Evolutionary conservation across 768 basidiomycete species (phyloP).

Genomic region (Pleurotus pulmonarius): DNA sequence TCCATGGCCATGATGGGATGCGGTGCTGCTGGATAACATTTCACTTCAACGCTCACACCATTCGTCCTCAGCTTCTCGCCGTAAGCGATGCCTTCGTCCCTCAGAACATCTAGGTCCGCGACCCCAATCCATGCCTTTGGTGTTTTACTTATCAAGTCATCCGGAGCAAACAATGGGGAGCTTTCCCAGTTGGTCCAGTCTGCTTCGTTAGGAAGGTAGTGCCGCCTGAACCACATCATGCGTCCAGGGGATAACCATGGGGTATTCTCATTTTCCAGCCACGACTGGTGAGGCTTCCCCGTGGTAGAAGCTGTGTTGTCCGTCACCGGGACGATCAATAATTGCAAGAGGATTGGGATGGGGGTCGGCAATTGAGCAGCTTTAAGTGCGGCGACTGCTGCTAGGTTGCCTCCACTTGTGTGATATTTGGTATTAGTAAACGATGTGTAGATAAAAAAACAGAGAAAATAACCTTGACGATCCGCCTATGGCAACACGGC

Average conservation of each 20-base stretch:
- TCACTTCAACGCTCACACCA: slow-evolving; percentile 51
- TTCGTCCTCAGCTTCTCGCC: slow-evolving; percentile 49
- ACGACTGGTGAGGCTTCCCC: slow-evolving; percentile 29
- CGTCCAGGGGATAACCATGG: slow-evolving; percentile 57
- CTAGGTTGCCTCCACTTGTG: slow-evolving; percentile 67
- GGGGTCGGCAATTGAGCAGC: slow-evolving; percentile 44
- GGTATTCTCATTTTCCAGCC: slow-evolving; percentile 54
- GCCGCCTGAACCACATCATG: slow-evolving; percentile 72
- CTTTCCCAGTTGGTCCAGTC: slow-evolving; percentile 66
- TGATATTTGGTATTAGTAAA: not conserved
- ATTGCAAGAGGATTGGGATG: slow-evolving; percentile 54
- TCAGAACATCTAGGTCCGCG: slow-evolving; percentile 62
- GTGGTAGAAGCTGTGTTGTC: slow-evolving; percentile 60
- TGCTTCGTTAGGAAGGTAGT: slow-evolving; percentile 61
- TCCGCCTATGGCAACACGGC: slow-evolving; percentile 67
- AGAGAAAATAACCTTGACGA: slow-evolving; percentile 54
- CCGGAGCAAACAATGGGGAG: slow-evolving; percentile 69
- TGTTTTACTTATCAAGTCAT: slow-evolving; percentile 42
- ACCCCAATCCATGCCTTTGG: slow-evolving; percentile 64
- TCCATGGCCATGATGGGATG: slow-evolving; percentile 78
- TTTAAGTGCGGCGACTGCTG: slow-evolving; percentile 62
- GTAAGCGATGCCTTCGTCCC: slow-evolving; percentile 63
- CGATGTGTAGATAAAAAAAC: not conserved
- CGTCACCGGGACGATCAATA: slow-evolving; percentile 68
- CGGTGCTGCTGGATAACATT: slow-evolving; percentile 60